Evolutionary conservation across 2,329 filamentous ascomycete species (phyloP).

Genomic region (Monilinia laxa): DNA sequence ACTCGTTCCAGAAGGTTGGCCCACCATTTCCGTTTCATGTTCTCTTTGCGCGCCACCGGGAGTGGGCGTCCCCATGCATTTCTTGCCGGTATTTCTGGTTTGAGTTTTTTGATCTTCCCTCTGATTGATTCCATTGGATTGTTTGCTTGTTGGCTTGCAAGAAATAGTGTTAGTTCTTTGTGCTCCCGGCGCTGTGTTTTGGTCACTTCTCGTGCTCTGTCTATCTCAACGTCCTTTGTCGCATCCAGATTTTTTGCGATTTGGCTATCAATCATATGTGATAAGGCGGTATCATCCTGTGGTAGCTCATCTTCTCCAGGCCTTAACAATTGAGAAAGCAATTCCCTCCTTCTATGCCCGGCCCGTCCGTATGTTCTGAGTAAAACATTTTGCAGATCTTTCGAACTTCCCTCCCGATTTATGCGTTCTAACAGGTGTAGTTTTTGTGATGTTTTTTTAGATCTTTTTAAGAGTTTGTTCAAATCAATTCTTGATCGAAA

Average conservation of each 20-base stretch:
- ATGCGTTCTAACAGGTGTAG: conserved; percentile 49
- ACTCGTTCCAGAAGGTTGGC: conserved; percentile 46
- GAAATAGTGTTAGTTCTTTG: background rate
- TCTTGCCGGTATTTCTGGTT: conserved; percentile 45
- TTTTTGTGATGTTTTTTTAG: conserved; percentile 42
- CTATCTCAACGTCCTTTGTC: background rate
- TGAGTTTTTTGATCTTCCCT: conserved; percentile 17
- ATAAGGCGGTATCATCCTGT: conserved; percentile 45
- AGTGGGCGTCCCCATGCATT: conserved; percentile 54
- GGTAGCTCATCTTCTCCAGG: conserved; percentile 41
- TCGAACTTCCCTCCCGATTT: conserved; percentile 49
- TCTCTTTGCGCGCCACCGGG: conserved; percentile 43
- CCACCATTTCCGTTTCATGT: conserved; percentile 52
- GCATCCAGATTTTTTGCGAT: background rate
- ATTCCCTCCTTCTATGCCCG: conserved; percentile 51
- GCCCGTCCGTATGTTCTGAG: conserved; percentile 52
- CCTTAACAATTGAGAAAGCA: conserved; percentile 46
- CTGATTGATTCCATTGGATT: conserved; percentile 23
- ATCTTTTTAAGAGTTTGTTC: conserved; percentile 3
- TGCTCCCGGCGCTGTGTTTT: conserved; percentile 8
- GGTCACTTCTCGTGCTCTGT: background rate
- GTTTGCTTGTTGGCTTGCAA: conserved; percentile 31
- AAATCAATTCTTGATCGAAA: conserved; percentile 9
- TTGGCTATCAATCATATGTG: conserved; percentile 33
- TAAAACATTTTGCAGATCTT: conserved; percentile 50